Evolutionary conservation across 2,329 filamentous ascomycete genomes (phyloP), one percentile per base, ranked within the genome.

Genomic region (Dothideomycetes sp.): DNA sequence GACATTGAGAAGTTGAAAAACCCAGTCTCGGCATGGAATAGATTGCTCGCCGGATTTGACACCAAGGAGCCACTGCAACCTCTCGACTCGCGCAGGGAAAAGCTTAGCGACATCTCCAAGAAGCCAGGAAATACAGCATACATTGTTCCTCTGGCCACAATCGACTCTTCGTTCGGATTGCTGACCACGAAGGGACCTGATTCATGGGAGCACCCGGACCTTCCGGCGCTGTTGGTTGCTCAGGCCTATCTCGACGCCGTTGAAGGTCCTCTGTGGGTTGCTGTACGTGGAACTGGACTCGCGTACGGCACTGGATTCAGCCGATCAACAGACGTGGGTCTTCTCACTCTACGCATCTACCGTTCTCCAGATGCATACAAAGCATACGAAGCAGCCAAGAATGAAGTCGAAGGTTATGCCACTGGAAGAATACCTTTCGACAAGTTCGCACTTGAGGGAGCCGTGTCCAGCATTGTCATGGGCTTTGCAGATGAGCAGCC

Each of bases 191-290:
- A 74, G 29, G 89, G 89, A 5, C 75, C 89, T 12, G 73, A 76
- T 17, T 84, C 81, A 0, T 88, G 82, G 55, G 70, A 74, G 4
- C 82, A 95, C 53, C 80, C 87, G 0, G 73, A 77, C 12, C 70
- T 96, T 1, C 87, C 91, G 0, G 80, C 88, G 2, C 72, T 94
- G 37, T 76, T 94, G 59, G 88, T 98, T 6, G 87, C 89, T 1
- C 77, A 87, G 35, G 80, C 87, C 15, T 96, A 95, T 57, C 80
- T 98, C 46, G 88, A 95, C 56, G 80, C 87, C 1, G 83, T 93
- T 13, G 91, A 98, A 62, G 91, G 91, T 0, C 91, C 91, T 1
- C 76, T 98, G 22, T 96, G 91, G 89, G 82, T 82, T 48, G 85
- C 86, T 0, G 84, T 96, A 34, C 85, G 91, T 33, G 91, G 91